Evolutionary conservation across 148 eudicot species (phyloP).

Genomic region (Suaeda aralocaspica): DNA sequence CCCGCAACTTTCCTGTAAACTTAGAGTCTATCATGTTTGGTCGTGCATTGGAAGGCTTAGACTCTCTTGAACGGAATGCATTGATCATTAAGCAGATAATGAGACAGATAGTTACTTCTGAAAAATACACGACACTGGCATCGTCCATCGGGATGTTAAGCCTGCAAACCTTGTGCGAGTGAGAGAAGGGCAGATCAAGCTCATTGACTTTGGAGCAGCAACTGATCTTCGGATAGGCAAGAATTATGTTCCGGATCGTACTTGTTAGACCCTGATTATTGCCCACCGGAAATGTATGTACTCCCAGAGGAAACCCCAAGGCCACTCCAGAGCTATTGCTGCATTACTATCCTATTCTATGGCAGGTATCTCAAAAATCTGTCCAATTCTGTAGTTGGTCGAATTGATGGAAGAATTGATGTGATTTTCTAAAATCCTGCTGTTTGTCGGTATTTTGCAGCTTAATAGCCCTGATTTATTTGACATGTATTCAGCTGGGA

Average conservation of each 20-base stretch:
- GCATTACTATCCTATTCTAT: constrained; percentile 80
- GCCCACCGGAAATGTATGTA: constrained; percentile 92
- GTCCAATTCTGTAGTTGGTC: background rate
- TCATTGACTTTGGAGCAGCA: constrained; percentile 97
- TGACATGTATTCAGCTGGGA: constrained; percentile 95
- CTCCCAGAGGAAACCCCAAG: constrained; percentile 92
- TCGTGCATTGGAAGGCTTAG: constrained; percentile 68
- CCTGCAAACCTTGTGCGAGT: constrained; percentile 92
- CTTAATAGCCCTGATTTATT: constrained; percentile 91
- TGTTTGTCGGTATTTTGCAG: constrained; percentile 38
- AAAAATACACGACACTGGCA: constrained; percentile 86
- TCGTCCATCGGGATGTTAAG: constrained; percentile 92
- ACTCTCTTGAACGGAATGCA: constrained; percentile 63
- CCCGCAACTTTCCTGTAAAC: constrained; percentile 73
- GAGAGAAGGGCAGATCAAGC: constrained; percentile 82
- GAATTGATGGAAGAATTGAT: background rate
- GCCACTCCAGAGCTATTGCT: constrained; percentile 95
- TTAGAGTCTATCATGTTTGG: constrained; percentile 84
- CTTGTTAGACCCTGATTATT: constrained; percentile 89
- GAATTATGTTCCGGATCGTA: constrained; percentile 71
- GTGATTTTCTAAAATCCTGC: background rate
- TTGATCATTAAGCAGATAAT: constrained; percentile 84
- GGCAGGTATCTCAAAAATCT: constrained; percentile 57
- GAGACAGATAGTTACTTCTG: constrained; percentile 87
- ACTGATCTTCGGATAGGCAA: constrained; percentile 92